Percentiles rank a stretch among this genome's conserved stretches.
These are phyloP conservation scores for Solanum hybrid DNA, from an alignment of 305 asterid species.

Conservation along the genomic window DNA sequence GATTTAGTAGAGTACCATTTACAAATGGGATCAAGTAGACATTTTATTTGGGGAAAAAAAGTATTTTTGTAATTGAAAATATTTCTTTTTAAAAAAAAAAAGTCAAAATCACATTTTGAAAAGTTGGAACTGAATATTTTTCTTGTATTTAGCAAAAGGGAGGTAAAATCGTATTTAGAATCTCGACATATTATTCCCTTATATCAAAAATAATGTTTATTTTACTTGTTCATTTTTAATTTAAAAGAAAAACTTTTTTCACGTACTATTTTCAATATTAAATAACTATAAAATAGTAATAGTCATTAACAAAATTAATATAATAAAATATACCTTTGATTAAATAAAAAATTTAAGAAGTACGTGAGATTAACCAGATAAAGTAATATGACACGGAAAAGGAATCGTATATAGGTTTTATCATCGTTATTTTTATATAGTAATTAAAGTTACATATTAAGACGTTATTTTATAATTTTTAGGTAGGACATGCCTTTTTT, in stretches of 20 bases:
- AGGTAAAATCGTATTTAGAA: background rate
- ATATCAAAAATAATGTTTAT: no score
- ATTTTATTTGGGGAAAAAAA: background rate
- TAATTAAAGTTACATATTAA: background rate
- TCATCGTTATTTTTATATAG: background rate
- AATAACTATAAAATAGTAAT: background rate
- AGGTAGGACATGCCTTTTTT: background rate
- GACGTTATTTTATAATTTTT: background rate
- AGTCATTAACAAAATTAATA: background rate
- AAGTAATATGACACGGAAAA: no score
- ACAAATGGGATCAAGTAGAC: background rate
- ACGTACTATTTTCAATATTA: background rate
- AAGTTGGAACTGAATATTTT: background rate
- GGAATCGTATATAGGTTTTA: background rate
- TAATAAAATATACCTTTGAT: background rate
- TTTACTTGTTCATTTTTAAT: background rate
- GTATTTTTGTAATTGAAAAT: background rate
- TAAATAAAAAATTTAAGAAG: background rate
- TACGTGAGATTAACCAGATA: background rate
- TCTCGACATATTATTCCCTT: background rate
- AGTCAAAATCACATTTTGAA: background rate
- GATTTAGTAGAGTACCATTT: background rate
- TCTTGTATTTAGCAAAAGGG: background rate
- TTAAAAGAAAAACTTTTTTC: no score
- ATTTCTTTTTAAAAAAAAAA: background rate